Evolutionary conservation across 1,284 basidiomycete genomes (phyloP), one percentile per base, ranked within the genome.

Genomic region (Trametes polyzona): DNA sequence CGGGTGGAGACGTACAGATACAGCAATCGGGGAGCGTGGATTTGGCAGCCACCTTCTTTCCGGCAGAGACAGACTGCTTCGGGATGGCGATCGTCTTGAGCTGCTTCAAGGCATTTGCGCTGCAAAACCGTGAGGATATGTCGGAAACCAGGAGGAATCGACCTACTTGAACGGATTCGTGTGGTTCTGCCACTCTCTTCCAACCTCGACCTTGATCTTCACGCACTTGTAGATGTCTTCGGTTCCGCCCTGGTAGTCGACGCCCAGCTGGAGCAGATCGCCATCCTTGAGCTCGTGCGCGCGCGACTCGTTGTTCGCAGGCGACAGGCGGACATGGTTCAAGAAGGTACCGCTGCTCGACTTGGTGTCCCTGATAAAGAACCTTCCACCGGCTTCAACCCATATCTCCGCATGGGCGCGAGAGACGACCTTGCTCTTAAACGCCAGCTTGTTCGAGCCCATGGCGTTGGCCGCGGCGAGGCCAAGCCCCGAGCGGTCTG

Each of bases 201-300:
- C 86, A 43, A 95, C 78, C 76, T 99, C 96, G 54, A 99, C 83
- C 59, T 94, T 84, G 74, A 99, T 97, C 83, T 98, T 98, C 61
- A 99, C 95, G 63, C 93, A 95, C 74, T 98, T 93, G 75, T 97
- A 99, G 59, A 98, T 95, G 74, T 98, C 96, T 76, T 99, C 96
- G 4, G 92, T 87, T 0, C 96, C 97, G 26, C 96, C 96, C 73
- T 98, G 96, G 74, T 98, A 99, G 72, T 99, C 97, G 29, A 99
- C 95, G 1, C 96, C 96, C 1, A 98, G 85, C 75, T 99, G 96
- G 7, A 99, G 76, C 16, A 98, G 84, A 74, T 99, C 96, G 0
- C 96, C 96, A 63, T 98, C 96, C 73, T 92, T 93, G 67, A 99
- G 80, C 61, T 86, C 84, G 62, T 84, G 90, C 0, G 94, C 84